Base-by-base conservation (phyloP, 1,284 basidiomycete species). In the Cryptococcus wingfieldii region DNA sequence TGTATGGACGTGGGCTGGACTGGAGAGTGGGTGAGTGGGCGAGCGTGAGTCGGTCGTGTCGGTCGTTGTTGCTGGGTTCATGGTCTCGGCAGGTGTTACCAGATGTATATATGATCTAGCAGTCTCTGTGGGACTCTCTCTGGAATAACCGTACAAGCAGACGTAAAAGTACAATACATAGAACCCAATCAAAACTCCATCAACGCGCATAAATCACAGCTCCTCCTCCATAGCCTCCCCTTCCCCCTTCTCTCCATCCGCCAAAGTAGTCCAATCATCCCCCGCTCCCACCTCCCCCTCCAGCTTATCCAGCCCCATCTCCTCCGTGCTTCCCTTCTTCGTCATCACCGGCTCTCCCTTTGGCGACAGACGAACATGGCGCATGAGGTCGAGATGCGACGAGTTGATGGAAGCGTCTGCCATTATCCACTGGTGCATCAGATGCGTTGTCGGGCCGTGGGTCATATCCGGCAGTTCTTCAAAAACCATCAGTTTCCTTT, bases 401-500 rank as follows among this genome's bases (percentile, higher is more conserved):
- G 83, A 76, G 65, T 60, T 56, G 34, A 77, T 57, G 13, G 59
- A 25, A 12, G 63, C 67, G 10, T 89, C 87, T 59, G 82, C 83
- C 61, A 88, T 84, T 61, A 90, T 84, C 89, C 90, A 92, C 52
- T 77, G 75, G 51, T 86, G 82, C 72, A 92, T 88, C 5, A 92
- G 78, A 18, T 82, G 81, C 31, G 87, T 85, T n/a, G 84, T 91
- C 10, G 80, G 75, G 12, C 79, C 74, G 64, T 93, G 83, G 0
- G 89, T 91, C 44, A 94, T 79, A 74, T 94, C 90, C 16, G 85
- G 83, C n/a, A 93, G 82, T 77, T 93, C 90, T 91, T 75, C 28
- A 34, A 10, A 7, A 7, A 0, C 31, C 6, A 34, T 34, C 31
- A 34, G 31, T 5, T 5, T 34, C 7, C 31, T 2, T 5, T 19